Conservation (phyloP, 2,329 filamentous ascomycete species). For the Botryotinia globosa region DNA sequence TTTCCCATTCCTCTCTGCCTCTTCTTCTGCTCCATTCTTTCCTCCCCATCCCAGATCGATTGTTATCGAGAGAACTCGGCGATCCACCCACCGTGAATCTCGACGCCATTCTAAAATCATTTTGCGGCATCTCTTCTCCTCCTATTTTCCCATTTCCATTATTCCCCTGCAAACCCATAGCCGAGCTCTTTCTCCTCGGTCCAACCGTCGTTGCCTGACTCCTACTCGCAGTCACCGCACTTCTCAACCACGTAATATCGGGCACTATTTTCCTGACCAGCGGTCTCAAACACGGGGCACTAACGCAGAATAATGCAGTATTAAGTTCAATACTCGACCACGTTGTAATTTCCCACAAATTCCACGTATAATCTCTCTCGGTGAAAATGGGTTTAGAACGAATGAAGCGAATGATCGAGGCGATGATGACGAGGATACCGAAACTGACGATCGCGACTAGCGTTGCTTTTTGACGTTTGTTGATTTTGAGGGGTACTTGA, state of each 20-base stretch:
- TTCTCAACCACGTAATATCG: neutral
- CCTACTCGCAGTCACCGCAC: neutral
- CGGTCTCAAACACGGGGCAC: neutral
- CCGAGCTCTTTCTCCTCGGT: neutral
- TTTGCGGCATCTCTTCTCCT: neutral
- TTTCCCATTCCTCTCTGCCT: neutral
- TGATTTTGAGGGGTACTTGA: neutral
- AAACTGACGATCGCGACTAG: neutral
- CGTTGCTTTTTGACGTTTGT: neutral
- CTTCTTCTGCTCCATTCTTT: neutral
- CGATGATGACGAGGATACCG: neutral
- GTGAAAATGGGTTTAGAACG: neutral
- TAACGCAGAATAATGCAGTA: slow-evolving; percentile 5
- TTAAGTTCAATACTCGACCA: slow-evolving; percentile 4
- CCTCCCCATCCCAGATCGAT: neutral
- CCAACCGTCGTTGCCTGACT: neutral
- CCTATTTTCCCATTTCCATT: neutral
- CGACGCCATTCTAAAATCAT: neutral
- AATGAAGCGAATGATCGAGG: neutral
- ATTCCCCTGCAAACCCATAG: neutral
- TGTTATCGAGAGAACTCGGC: neutral
- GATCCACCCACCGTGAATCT: neutral
- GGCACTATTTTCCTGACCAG: neutral
- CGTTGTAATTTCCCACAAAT: slow-evolving; percentile 13
- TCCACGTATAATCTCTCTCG: neutral